Percentiles rank a stretch among this genome's conserved stretches.
These are phyloP conservation scores for Acanthamoeba triangularis DNA, from an alignment of 208 protist genomes.

Conservation along the genomic window DNA sequence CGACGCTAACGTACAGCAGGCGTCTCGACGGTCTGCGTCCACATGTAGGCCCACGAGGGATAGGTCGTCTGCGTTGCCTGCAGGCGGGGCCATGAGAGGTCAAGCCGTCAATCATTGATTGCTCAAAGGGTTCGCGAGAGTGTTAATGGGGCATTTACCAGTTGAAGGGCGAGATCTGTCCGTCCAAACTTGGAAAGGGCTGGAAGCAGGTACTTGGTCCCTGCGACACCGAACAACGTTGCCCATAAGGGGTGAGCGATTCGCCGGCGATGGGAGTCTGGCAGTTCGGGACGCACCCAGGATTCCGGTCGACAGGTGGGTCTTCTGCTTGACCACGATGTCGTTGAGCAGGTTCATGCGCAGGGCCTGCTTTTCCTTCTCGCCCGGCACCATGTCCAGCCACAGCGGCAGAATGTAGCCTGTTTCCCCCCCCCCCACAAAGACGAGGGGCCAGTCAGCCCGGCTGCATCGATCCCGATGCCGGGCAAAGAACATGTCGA, in stretches of 20 bases:
- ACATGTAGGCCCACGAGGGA: constrained; percentile 79
- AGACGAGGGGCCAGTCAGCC: no score
- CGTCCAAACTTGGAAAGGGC: constrained; percentile 48
- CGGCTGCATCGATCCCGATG: not conserved
- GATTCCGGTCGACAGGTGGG: constrained; percentile 73
- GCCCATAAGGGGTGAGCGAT: no score
- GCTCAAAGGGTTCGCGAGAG: not conserved
- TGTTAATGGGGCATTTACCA: not conserved
- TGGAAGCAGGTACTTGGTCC: constrained; percentile 74
- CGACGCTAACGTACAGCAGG: not conserved
- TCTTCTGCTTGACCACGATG: not conserved
- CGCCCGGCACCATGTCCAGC: constrained; percentile 20
- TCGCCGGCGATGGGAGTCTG: no score
- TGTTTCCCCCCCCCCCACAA: not conserved
- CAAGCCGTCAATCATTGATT: not conserved
- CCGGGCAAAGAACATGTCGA: not conserved
- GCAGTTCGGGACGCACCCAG: no score
- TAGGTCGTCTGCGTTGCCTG: constrained; percentile 54
- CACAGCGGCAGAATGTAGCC: constrained; percentile 46
- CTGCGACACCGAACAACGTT: no score
- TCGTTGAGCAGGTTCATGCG: constrained; percentile 8
- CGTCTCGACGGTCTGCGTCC: constrained; percentile 62
- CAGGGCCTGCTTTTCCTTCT: not conserved
- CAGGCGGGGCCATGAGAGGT: not conserved
- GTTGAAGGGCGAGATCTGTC: constrained; percentile 44